Evolutionary conservation across 306 rosid species (phyloP), one percentile per base, ranked within the genome.

Genomic region (Datisca glomerata): DNA sequence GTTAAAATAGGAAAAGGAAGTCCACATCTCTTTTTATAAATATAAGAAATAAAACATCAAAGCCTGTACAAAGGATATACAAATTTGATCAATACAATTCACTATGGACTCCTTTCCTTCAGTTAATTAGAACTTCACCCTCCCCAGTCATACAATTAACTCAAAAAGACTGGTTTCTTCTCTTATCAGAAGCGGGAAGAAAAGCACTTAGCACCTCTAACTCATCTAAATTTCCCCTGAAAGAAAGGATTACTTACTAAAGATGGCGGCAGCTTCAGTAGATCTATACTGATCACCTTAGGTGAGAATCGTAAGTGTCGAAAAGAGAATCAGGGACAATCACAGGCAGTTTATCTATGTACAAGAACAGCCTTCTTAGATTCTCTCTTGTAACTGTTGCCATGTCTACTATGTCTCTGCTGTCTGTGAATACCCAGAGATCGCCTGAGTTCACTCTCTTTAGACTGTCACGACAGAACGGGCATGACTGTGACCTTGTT

Each of bases 401-500:
- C 93, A 79, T 74, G 67, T 83, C 93, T 28, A 82, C 70, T 15
- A 76, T 43, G 45, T 87, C 97, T 53, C 65, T 65, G 72, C 62
- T 55, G 56, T 79, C 93, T 1, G 77, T 83, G 53, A 71, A 67
- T n/a, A 87, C 61, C 97, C 94, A 87, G 14, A 87, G 97, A 72
- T 82, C 97, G 4, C 89, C 59, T 0, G 97, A 87, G 61, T 79
- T 69, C 47, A 87, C 97, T 61, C 97, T 79, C 75, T 67, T 76
- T 1, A 87, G 94, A 66, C 78, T 76, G 68, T 87, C 94, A 0
- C 97, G 87, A 38, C 97, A 87, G 48, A 87, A 87, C 27, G 97
- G 97, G 65, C 97, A 87, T 0, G 94, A 87, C 36, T 76, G 85
- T 2, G 97, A 87, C 50, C 94, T 75, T 57, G 79, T 55, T 50